Percentiles rank a stretch among this genome's conserved stretches.
Evolutionary conservation across 306 rosid genomes (phyloP).

Genomic region (Lathyrus tuberosus): DNA sequence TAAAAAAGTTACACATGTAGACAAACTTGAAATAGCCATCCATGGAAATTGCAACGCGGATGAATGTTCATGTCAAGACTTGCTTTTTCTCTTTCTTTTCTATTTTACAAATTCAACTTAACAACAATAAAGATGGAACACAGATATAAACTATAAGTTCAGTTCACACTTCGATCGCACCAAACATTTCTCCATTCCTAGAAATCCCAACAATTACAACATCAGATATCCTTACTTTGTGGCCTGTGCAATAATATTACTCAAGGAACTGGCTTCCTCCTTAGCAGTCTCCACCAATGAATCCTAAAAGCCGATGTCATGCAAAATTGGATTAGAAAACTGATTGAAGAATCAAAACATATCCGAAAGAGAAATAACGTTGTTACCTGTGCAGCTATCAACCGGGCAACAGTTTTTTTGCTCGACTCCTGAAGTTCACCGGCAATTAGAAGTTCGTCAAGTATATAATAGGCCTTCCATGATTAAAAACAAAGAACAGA

Average conservation of each 20-base stretch:
- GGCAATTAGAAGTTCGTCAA: conserved; percentile 88
- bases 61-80: neutral
- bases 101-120: conserved; percentile 22
- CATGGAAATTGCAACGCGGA: neutral
- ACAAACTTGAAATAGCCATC: conserved; percentile 19
- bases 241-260: conserved; percentile 88
- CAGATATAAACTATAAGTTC: neutral
- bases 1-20: conserved; percentile 20
- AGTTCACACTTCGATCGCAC: neutral
- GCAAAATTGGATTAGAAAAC: conserved; percentile 24
- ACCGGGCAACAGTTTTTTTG: conserved; percentile 87
- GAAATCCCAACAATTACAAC: conserved; percentile 7
- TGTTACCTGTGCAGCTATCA: conserved; percentile 93
- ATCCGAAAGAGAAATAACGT: conserved; percentile 21
- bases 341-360: neutral
- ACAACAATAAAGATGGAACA: conserved; percentile 16
- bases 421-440: conserved; percentile 98
- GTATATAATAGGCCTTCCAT: conserved; percentile 82
- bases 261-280: conserved; percentile 84
- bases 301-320: conserved; percentile 55
- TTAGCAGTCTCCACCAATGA: conserved; percentile 93
- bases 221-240: conserved; percentile 41
- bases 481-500: conserved; percentile 30
- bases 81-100: conserved; percentile 8
- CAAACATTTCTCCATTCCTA: neutral